Evolutionary conservation across 495 filamentous ascomycete species (phyloP).

Genomic region (Gamarada debralockiae): DNA sequence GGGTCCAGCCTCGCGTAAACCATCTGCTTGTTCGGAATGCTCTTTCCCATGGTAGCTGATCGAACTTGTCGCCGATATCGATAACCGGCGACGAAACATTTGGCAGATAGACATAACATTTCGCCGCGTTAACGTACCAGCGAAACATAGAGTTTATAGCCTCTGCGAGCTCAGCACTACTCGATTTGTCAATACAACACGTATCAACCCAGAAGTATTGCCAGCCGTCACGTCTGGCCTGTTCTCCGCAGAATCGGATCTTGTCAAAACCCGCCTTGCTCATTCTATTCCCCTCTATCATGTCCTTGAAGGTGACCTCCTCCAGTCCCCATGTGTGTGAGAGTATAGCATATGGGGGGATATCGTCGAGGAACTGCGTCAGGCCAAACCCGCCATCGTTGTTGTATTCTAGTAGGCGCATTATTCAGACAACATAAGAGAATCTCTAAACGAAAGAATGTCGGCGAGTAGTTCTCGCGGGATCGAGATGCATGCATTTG

Average conservation of each 20-base stretch:
- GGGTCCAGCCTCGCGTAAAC: constrained; percentile 17
- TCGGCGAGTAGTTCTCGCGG: too few relatives aligned
- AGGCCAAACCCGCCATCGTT: neutral
- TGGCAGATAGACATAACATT: neutral
- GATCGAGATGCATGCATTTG: too few relatives aligned
- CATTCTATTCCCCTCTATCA: neutral
- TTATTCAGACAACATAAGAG: too few relatives aligned
- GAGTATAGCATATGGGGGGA: constrained; percentile 26
- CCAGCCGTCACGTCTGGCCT: neutral
- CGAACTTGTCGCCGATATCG: neutral
- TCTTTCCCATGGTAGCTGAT: neutral
- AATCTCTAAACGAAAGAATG: too few relatives aligned
- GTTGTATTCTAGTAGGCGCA: too few relatives aligned
- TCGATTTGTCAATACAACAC: neutral
- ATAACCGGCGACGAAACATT: neutral
- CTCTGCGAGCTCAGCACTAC: neutral
- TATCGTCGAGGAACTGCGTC: constrained; percentile 8
- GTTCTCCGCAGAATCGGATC: neutral
- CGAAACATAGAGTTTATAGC: neutral
- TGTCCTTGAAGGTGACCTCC: neutral
- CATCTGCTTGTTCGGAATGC: constrained; percentile 22
- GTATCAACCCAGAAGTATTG: constrained; percentile 3
- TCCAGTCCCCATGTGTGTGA: constrained; percentile 12
- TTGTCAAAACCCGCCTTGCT: neutral
- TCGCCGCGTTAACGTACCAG: neutral